These are phyloP conservation scores for Ustilago trichophora DNA, from an alignment of 1,284 basidiomycete genomes.

Conservation along the genomic window DNA sequence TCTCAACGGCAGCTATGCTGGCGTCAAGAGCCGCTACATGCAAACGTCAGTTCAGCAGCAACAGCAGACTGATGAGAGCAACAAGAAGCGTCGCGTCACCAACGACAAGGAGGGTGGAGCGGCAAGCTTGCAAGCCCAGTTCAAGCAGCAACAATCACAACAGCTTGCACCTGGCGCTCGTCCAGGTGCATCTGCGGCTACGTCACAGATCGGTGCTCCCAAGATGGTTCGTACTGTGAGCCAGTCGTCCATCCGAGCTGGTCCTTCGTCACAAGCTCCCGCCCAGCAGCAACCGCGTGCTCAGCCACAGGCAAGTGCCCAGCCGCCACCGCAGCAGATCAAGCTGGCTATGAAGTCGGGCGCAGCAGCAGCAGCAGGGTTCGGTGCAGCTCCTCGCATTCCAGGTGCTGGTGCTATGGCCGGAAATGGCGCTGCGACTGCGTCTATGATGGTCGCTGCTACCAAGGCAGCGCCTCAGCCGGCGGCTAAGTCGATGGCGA, in stretches of 20 bases:
- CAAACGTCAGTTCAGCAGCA: slow-evolving; percentile 23
- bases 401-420: slow-evolving; percentile 24
- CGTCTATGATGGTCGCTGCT: slow-evolving; percentile 27
- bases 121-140: not conserved
- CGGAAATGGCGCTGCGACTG: slow-evolving; percentile 22
- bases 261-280: slow-evolving; percentile 9
- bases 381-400: slow-evolving; percentile 39
- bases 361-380: slow-evolving; percentile 21
- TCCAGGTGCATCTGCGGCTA: slow-evolving; percentile 26
- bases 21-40: slow-evolving; percentile 51
- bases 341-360: slow-evolving; percentile 39
- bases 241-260: slow-evolving; percentile 37
- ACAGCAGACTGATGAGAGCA: slow-evolving; percentile 25
- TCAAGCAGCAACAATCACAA: slow-evolving; percentile 18
- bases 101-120: slow-evolving; percentile 33
- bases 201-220: slow-evolving; percentile 31
- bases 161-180: slow-evolving; percentile 11
- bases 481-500: slow-evolving; percentile 32
- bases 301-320: slow-evolving; percentile 13
- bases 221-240: slow-evolving; percentile 42
- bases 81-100: slow-evolving; percentile 48
- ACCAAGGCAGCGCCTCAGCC: slow-evolving; percentile 8
- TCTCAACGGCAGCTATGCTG: slow-evolving; percentile 41
- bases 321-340: slow-evolving; percentile 39
- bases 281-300: slow-evolving; percentile 13